Conservation (phyloP, 306 rosid genomes). For the Adenanthera pavonina region DNA sequence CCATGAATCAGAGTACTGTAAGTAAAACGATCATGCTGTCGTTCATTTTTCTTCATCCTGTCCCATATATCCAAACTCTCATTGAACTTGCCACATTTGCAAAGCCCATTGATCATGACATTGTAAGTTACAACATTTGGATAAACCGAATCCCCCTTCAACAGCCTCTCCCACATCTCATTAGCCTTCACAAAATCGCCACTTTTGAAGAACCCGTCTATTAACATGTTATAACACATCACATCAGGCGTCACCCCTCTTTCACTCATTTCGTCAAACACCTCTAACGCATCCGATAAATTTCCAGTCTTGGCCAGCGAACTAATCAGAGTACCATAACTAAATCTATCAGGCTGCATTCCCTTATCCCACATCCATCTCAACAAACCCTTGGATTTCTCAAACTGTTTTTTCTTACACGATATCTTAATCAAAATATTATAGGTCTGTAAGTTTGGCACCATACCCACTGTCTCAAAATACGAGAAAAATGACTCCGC, state of each 20-base stretch:
- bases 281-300: slow-evolving; percentile 59
- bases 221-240: slow-evolving; percentile 79
- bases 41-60: slow-evolving; percentile 75
- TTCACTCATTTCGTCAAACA: slow-evolving; percentile 88
- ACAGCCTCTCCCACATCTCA: slow-evolving; percentile 77
- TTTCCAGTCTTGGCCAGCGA: slow-evolving; percentile 59
- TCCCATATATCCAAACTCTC: slow-evolving; percentile 81
- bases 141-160: slow-evolving; percentile 54
- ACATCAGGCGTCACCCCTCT: slow-evolving; percentile 78
- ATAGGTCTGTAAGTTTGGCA: slow-evolving; percentile 74
- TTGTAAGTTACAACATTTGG: slow-evolving; percentile 77
- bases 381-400: slow-evolving; percentile 67
- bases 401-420: slow-evolving; percentile 73
- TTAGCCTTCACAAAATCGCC: slow-evolving; percentile 64
- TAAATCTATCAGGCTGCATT: slow-evolving; percentile 64
- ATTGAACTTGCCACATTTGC: slow-evolving; percentile 71
- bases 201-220: slow-evolving; percentile 71
- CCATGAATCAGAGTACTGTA: slow-evolving; percentile 83
- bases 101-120: slow-evolving; percentile 87
- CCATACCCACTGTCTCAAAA: slow-evolving; percentile 57
- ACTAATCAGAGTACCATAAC: slow-evolving; percentile 70
- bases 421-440: slow-evolving; percentile 71
- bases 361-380: slow-evolving; percentile 71
- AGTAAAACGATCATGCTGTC: slow-evolving; percentile 62
- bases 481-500: slow-evolving; percentile 66